Evolutionary conservation across 1,284 basidiomycete genomes (phyloP), one percentile per base, ranked within the genome.

Genomic region (Pisolithus thermaeus): DNA sequence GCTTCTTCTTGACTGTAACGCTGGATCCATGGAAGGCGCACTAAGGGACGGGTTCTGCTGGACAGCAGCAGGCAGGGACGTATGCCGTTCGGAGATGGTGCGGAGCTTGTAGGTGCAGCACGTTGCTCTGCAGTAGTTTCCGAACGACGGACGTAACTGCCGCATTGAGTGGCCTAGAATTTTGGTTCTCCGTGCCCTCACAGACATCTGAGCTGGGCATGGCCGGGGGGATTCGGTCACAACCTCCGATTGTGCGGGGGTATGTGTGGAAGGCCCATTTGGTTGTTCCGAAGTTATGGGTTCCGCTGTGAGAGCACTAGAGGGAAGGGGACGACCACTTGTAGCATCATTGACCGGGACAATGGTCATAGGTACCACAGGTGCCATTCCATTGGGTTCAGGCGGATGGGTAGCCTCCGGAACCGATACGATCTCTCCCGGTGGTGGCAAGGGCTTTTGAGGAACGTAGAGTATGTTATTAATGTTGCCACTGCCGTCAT

Each of bases 401-500:
- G 32, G 12, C 11, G 32, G 32, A 14, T 4, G 32, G 32, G 32
- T 35, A 35, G 32, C 32, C 32, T 35, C 32, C 12, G 12, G 12
- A 14, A 14, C 32, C 38, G 37, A 54, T 32, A 50, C 18, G 4
- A 53, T 44, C 16, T 30, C 45, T 39, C 47, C 44, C 20, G 25
- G 11, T 35, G 14, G 28, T 2, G 49, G 18, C 12, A 27, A 20
- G 6, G 78, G 80, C 55, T 78, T 80, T 49, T 77, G 71, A 3
- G 82, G 83, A 1, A 86, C 76, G 43, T 70, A 70, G 60, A 85
- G 82, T 49, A 88, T 70, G 61, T 92, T 90, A 67, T 92, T 92
- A 22, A 83, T 63, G 64, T 84, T 87, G 30, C 86, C 86, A 30
- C 71, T 67, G 23, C 68, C 65, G 59, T 90, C 88, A 1, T 66